Percentiles rank a stretch among this genome's conserved stretches.
These are phyloP conservation scores for Populus ilicifolia DNA, from an alignment of 345 rosid genomes.

Conservation along the genomic window DNA sequence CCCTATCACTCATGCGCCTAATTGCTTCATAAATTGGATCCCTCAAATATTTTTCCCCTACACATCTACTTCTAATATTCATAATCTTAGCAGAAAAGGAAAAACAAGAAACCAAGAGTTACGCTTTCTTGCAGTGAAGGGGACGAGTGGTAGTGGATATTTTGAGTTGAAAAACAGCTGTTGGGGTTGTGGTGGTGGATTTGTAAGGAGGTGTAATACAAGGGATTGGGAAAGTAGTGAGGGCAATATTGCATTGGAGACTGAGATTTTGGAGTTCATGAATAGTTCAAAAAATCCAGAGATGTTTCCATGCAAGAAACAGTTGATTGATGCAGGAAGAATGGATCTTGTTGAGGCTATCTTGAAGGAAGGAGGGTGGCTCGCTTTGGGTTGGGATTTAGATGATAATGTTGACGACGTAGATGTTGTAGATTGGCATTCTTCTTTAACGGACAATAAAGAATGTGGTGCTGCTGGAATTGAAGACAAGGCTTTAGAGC, in stretches of 20 bases:
- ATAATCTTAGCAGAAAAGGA: background rate
- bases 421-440: slow-evolving; percentile 14
- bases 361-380: slow-evolving; percentile 71
- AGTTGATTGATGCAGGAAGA: slow-evolving; percentile 61
- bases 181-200: slow-evolving; percentile 32
- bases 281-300: slow-evolving; percentile 52
- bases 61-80: background rate
- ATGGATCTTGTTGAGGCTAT: slow-evolving; percentile 71
- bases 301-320: slow-evolving; percentile 64
- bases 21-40: slow-evolving; percentile 27
- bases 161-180: slow-evolving; percentile 32
- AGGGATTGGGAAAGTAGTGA: slow-evolving; percentile 40
- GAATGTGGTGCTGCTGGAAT: slow-evolving; percentile 15
- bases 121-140: slow-evolving; percentile 16
- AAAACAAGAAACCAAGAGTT: background rate
- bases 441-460: slow-evolving; percentile 15
- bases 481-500: slow-evolving; percentile 19
- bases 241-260: slow-evolving; percentile 53
- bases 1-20: slow-evolving; percentile 32
- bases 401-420: slow-evolving; percentile 35
- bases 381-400: slow-evolving; percentile 79
- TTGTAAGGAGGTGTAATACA: slow-evolving; percentile 41
- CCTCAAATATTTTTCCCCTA: slow-evolving; percentile 19
- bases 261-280: slow-evolving; percentile 86
- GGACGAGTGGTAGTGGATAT: slow-evolving; percentile 31